These are phyloP conservation scores for Neoascochyta sp. DNA, from an alignment of 2,329 filamentous ascomycete genomes.

Conservation along the genomic window DNA sequence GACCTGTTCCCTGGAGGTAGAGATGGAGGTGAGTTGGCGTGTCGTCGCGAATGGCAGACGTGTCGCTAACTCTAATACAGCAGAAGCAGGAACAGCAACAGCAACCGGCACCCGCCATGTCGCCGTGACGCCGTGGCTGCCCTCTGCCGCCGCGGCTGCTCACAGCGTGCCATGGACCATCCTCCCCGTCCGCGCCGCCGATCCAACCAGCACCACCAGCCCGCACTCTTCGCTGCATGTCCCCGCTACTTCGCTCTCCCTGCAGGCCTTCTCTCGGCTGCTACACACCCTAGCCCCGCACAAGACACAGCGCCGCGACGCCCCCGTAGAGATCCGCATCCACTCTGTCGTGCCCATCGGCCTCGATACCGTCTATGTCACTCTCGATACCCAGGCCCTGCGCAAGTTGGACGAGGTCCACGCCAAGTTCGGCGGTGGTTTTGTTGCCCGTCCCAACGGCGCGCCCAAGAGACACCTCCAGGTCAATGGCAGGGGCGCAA, in stretches of 20 bases:
- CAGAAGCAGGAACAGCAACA: conserved; percentile 3
- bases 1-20: conserved; percentile 65
- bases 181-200: conserved; percentile 62
- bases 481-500: conserved; percentile 38
- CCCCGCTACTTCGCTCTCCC: conserved; percentile 65
- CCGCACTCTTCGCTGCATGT: conserved; percentile 77
- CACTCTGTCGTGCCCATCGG: conserved; percentile 76
- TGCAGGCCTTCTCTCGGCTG: conserved; percentile 74
- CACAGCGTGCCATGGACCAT: conserved; percentile 77
- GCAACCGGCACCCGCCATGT: conserved; percentile 51
- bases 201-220: conserved; percentile 17
- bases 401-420: conserved; percentile 78
- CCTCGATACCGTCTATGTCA: conserved; percentile 83
- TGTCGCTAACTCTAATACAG: too few species aligned
- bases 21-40: conserved; percentile 14
- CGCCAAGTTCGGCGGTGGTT: conserved; percentile 71
- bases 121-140: conserved; percentile 71
- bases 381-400: conserved; percentile 74
- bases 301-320: conserved; percentile 68
- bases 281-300: conserved; percentile 72
- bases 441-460: conserved; percentile 38
- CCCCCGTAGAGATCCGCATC: conserved; percentile 78
- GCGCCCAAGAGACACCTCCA: conserved; percentile 26
- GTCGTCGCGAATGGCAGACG: background rate
- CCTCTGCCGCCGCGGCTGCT: conserved; percentile 47